Evolutionary conservation across 306 rosid genomes (phyloP).

Genomic region (Cyamopsis tetragonoloba): DNA sequence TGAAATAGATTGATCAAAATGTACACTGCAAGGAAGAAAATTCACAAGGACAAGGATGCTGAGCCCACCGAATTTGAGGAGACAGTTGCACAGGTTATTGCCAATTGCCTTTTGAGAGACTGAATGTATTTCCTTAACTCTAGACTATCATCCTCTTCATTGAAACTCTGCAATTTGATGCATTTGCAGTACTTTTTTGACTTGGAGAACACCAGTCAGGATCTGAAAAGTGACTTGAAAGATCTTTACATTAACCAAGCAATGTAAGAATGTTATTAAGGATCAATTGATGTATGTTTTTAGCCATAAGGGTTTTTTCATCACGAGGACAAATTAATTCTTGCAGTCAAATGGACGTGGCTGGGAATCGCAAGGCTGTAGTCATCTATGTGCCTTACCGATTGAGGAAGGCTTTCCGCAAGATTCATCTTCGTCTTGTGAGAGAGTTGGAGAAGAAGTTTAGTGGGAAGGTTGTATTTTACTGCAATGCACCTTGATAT

Average conservation of each 20-base stretch:
- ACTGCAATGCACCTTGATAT: neutral
- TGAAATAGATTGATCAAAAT: constrained; percentile 43
- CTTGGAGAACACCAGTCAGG: constrained; percentile 74
- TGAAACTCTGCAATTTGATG: neutral
- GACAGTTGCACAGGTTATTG: constrained; percentile 61
- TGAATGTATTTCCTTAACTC: neutral
- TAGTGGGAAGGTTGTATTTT: constrained; percentile 62
- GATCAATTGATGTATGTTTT: neutral
- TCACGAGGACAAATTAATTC: neutral
- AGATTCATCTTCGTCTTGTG: constrained; percentile 66
- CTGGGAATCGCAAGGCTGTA: constrained; percentile 69
- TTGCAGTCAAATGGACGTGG: constrained; percentile 56
- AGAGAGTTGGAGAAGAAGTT: constrained; percentile 73
- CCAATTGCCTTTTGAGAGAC: neutral
- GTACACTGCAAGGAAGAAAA: constrained; percentile 71
- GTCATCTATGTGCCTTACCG: constrained; percentile 64
- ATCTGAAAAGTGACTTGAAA: constrained; percentile 69
- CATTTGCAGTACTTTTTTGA: constrained; percentile 56
- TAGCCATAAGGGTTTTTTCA: neutral
- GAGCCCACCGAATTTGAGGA: constrained; percentile 74
- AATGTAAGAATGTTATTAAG: constrained; percentile 30
- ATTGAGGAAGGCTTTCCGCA: constrained; percentile 63
- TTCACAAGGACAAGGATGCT: constrained; percentile 60
- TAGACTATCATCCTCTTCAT: neutral
- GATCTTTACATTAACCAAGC: constrained; percentile 70